Evolutionary conservation across 148 eudicot genomes (phyloP), one percentile per base, ranked within the genome.

Genomic region (Arbutus unedo): DNA sequence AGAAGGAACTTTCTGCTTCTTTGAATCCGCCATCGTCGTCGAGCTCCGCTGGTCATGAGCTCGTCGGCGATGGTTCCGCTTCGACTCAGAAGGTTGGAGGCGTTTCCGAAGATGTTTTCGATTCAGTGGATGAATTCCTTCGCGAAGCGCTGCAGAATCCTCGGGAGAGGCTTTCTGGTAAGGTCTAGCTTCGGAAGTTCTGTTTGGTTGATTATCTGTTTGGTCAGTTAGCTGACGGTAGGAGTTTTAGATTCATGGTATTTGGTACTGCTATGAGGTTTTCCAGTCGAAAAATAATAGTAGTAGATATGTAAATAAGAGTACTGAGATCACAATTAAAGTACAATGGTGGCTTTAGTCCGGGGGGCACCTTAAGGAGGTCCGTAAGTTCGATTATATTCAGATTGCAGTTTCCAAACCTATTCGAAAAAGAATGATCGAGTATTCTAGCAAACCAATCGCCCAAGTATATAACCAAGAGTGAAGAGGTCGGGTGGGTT

Each of bases 121-220:
- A 88, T 82, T 92, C 91, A 18, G 96, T 96, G 59, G 99, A 96
- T 91, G 98, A 94, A 86, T 96, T 96, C 81, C 91, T 96, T 59
- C 90, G 98, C 4, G 98, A 96, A 81, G 99, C 99, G 31, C 84
- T 96, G 83, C 97, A 93, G 75, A 96, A 96, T 76, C 97, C 99
- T 84, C 94, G 99, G 1, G 99, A 96, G 83, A 92, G 99, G 50
- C 85, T 96, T 80, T 94, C 98, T 0, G 92, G 99, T 94, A 62
- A 87, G 89, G 53, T 50, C 18, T 38, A 4, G 49, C 18, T 38
- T 68, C 49, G 16, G 62, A 59, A 59, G 75, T 21, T 71, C 38
- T 47, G 4, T 25, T 75, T 64, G 74, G 68, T 45, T 82, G 3
- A 6, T 62, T 19, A 5, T 43, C 74, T 43, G 16, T 75, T 48